Percentiles rank a stretch among this genome's conserved stretches.
These are phyloP conservation scores for Cordyceps javanica DNA, from an alignment of 2,329 filamentous ascomycete species.

Conservation along the genomic window DNA sequence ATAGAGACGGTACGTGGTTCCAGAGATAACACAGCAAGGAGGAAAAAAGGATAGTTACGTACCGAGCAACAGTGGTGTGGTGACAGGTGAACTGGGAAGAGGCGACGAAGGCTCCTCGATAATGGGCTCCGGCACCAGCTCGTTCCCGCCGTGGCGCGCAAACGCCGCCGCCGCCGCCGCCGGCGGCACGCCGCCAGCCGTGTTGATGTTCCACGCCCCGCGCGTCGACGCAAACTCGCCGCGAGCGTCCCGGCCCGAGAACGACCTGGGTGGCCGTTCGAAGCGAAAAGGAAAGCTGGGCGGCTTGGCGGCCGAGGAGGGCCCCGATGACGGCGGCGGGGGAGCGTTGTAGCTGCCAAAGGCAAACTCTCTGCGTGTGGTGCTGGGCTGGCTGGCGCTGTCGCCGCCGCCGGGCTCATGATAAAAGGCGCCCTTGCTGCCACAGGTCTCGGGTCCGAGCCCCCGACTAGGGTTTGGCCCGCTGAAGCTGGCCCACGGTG, in stretches of 20 bases:
- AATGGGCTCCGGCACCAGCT: constrained; percentile 25
- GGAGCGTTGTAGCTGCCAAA: not conserved
- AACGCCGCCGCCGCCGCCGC: not conserved
- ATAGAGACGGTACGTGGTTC: no score
- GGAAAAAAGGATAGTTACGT: constrained; percentile 10
- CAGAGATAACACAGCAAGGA: no score
- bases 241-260: not conserved
- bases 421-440: no score
- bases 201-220: constrained; percentile 9
- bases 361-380: not conserved
- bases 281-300: not conserved
- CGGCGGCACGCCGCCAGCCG: no score
- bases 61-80: constrained; percentile 25
- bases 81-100: constrained; percentile 18
- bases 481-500: constrained; percentile 5
- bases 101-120: constrained; percentile 29
- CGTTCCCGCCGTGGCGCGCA: not conserved
- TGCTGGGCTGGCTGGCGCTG: not conserved
- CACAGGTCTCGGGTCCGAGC: no score
- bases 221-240: not conserved
- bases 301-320: not conserved
- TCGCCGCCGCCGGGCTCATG: not conserved
- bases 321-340: not conserved
- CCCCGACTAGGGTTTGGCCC: not conserved
- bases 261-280: not conserved